A percentile compares a stretch with the other conserved stretches of the same genome.
These are phyloP conservation scores for Tuber calosporum DNA, from an alignment of 495 filamentous ascomycete species.

Conservation along the genomic window DNA sequence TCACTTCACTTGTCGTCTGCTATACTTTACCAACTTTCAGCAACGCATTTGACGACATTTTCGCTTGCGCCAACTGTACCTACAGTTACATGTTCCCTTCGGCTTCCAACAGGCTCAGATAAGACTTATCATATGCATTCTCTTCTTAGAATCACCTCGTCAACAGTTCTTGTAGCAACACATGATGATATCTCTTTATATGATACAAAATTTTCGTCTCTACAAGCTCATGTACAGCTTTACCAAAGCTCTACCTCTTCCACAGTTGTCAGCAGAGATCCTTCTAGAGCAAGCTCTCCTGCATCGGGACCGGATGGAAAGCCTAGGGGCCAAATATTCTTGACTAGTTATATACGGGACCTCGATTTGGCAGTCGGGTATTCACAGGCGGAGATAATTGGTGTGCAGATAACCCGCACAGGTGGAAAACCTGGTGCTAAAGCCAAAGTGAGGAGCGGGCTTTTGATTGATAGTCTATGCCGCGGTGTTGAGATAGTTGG, in stretches of 20 bases:
- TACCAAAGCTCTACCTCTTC: slow-evolving; percentile 12
- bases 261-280: neutral
- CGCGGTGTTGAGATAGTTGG: slow-evolving; percentile 23
- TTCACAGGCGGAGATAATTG: slow-evolving; percentile 35
- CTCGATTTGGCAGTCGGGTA: slow-evolving; percentile 39
- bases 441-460: slow-evolving; percentile 12
- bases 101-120: slow-evolving; percentile 10
- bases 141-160: slow-evolving; percentile 37
- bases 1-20: slow-evolving; percentile 38
- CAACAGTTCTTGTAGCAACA: slow-evolving; percentile 39
- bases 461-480: slow-evolving; percentile 39
- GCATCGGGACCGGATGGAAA: slow-evolving; percentile 12
- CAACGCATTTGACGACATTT: slow-evolving; percentile 31
- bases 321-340: slow-evolving; percentile 20
- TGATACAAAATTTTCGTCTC: slow-evolving; percentile 40
- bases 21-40: slow-evolving; percentile 32
- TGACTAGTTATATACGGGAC: slow-evolving; percentile 32
- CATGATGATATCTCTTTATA: slow-evolving; percentile 36
- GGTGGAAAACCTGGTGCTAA: slow-evolving; percentile 17
- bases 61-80: slow-evolving; percentile 25
- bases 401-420: slow-evolving; percentile 32
- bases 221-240: slow-evolving; percentile 31
- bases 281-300: slow-evolving; percentile 26
- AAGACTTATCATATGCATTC: slow-evolving; percentile 16
- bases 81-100: slow-evolving; percentile 22